Conservation (phyloP, 495 filamentous ascomycete genomes). For the Articulospora tetracladia region DNA sequence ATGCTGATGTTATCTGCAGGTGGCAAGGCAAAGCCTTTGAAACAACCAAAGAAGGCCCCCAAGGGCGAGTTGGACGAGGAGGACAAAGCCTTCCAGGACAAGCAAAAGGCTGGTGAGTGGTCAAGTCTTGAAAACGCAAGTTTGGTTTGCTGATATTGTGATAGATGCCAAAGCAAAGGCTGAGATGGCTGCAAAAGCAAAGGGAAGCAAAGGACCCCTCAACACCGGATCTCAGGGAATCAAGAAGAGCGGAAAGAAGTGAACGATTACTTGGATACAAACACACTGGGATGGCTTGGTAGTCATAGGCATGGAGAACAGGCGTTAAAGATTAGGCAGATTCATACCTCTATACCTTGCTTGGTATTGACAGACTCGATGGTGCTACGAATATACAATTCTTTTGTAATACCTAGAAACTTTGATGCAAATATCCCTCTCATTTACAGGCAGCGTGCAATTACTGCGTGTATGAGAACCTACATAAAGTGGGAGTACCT, state of each 20-base stretch:
- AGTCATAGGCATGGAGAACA: background rate
- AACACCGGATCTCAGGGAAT: slow-evolving; percentile 79
- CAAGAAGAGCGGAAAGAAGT: slow-evolving; percentile 92
- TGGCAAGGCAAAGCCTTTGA: slow-evolving; percentile 83
- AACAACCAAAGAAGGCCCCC: slow-evolving; percentile 72
- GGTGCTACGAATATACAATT: background rate
- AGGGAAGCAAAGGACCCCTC: slow-evolving; percentile 51
- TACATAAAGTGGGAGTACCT: no score
- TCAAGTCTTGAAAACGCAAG: background rate
- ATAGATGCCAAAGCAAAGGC: slow-evolving; percentile 76
- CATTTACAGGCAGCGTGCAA: background rate
- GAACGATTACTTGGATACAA: background rate
- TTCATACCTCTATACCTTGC: background rate
- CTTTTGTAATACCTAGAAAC: background rate
- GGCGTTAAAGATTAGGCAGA: background rate
- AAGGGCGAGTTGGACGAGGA: slow-evolving; percentile 71
- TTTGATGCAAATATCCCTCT: background rate
- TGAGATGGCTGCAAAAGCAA: slow-evolving; percentile 62
- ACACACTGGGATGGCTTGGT: background rate
- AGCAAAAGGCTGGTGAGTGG: slow-evolving; percentile 64
- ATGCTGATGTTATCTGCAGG: slow-evolving; percentile 39
- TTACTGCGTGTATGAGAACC: background rate
- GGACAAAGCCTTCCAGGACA: slow-evolving; percentile 69
- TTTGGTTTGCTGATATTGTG: slow-evolving; percentile 1
- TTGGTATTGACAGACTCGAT: background rate